Evolutionary conservation across 192 early-diverging fungal genomes (phyloP).

Genomic region (Cetraspora pellucida): DNA sequence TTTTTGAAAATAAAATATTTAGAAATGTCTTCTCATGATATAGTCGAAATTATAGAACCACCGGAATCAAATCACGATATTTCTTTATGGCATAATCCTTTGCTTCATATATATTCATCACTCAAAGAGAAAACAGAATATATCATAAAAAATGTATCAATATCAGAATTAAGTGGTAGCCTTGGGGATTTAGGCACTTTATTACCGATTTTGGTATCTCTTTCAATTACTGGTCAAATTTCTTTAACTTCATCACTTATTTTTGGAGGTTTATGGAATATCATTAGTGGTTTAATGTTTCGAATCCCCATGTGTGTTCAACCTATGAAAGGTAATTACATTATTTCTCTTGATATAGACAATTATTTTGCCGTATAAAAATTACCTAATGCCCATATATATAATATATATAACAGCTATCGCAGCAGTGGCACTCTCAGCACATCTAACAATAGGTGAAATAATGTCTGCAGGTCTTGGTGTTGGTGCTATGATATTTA

Average conservation of each 20-base stretch:
- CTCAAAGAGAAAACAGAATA: constrained; percentile 13
- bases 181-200: constrained; percentile 83
- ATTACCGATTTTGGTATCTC: constrained; percentile 83
- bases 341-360: constrained; percentile 17
- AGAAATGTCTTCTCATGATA: constrained; percentile 27
- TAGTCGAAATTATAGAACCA: constrained; percentile 4
- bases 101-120: constrained; percentile 10
- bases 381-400: not conserved
- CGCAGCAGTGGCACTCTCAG: constrained; percentile 77
- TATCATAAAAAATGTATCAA: constrained; percentile 16
- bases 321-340: constrained; percentile 81
- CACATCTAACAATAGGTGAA: constrained; percentile 67
- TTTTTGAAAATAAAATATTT: constrained; percentile 1
- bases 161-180: constrained; percentile 61
- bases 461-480: constrained; percentile 73
- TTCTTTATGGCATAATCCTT: constrained; percentile 19
- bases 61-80: not conserved
- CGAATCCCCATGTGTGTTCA: constrained; percentile 89
- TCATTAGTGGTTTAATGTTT: constrained; percentile 74
- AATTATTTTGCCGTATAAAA: not conserved
- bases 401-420: constrained; percentile 54
- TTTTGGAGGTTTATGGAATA: constrained; percentile 90
- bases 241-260: constrained; percentile 77
- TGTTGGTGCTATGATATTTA: constrained; percentile 64
- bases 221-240: constrained; percentile 72